A percentile compares a stretch with the other conserved stretches of the same genome.
phyloP scores from a whole-genome alignment of 1,284 basidiomycete species.

The Erythrobasidium hasegawianum region DNA sequence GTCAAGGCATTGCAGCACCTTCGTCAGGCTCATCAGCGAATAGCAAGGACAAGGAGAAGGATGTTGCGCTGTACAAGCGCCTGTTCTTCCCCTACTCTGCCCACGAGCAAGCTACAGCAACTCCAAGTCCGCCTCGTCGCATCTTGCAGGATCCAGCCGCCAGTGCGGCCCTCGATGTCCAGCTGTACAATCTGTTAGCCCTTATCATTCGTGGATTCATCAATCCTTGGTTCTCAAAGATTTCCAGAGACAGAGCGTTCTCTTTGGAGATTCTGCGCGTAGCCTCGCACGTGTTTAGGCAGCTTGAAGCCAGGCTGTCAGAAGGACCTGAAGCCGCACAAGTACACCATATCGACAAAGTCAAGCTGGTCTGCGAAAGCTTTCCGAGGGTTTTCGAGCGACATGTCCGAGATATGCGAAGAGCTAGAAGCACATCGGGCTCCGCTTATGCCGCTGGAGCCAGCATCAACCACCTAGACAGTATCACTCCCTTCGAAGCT shows the following conservation, averaged over 20 bases:
- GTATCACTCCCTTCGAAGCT: constrained; percentile 52
- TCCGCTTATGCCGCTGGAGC: constrained; percentile 54
- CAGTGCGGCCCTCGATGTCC: constrained; percentile 11
- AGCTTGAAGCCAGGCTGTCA: constrained; percentile 59
- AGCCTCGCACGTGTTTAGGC: constrained; percentile 59
- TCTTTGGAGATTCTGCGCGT: constrained; percentile 65
- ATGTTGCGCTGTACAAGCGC: background rate
- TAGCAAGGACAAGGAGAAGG: background rate
- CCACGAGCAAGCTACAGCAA: background rate
- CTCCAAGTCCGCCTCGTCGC: background rate
- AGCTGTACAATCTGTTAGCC: constrained; percentile 28
- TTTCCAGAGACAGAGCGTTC: constrained; percentile 74
- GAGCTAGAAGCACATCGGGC: constrained; percentile 59
- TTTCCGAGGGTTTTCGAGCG: constrained; percentile 63
- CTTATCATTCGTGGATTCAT: constrained; percentile 63
- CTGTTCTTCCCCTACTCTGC: constrained; percentile 6
- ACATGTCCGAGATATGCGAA: constrained; percentile 68
- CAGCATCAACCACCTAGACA: constrained; percentile 41
- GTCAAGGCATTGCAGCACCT: background rate
- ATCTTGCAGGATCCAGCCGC: background rate
- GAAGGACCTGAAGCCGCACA: constrained; percentile 36
- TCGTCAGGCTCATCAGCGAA: background rate
- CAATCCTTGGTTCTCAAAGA: constrained; percentile 73
- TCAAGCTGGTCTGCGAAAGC: constrained; percentile 59
- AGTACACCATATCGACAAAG: constrained; percentile 53